These are phyloP conservation scores for Pisolithus orientalis DNA, from an alignment of 768 basidiomycete genomes.

Conservation along the genomic window DNA sequence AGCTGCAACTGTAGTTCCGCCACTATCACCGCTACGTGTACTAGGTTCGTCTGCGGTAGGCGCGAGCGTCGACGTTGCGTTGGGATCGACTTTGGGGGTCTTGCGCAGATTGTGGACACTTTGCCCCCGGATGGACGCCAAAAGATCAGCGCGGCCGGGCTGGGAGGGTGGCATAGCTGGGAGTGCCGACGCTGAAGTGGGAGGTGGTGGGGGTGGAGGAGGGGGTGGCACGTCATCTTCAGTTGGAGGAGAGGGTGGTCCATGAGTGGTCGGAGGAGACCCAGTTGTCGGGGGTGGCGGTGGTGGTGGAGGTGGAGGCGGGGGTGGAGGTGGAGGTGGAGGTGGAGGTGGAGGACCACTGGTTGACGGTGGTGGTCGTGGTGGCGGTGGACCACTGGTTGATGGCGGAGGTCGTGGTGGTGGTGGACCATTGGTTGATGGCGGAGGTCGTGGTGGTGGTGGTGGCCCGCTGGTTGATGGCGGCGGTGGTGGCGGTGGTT, in stretches of 20 bases:
- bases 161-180: slow-evolving; percentile 38
- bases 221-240: slow-evolving; percentile 12
- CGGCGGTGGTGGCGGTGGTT: slow-evolving; percentile 34
- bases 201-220: slow-evolving; percentile 35
- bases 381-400: slow-evolving; percentile 31
- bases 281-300: slow-evolving; percentile 13
- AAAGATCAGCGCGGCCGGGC: slow-evolving; percentile 57
- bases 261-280: slow-evolving; percentile 14
- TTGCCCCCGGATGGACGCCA: slow-evolving; percentile 79
- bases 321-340: slow-evolving; percentile 31
- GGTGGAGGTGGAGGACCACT: slow-evolving; percentile 28
- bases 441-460: slow-evolving; percentile 30
- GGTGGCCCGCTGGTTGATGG: slow-evolving; percentile 17
- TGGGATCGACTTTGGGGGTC: slow-evolving; percentile 21
- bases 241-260: slow-evolving; percentile 23
- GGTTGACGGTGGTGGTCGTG: slow-evolving; percentile 18
- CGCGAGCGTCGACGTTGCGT: slow-evolving; percentile 29
- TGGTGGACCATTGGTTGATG: slow-evolving; percentile 22
- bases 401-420: slow-evolving; percentile 19
- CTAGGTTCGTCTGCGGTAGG: slow-evolving; percentile 31
- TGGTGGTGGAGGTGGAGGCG: slow-evolving; percentile 32
- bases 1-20: slow-evolving; percentile 25
- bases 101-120: slow-evolving; percentile 68
- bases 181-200: slow-evolving; percentile 20
- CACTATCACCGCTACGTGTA: slow-evolving; percentile 26